These are phyloP conservation scores for Daldinia bambusicola DNA, from an alignment of 495 filamentous ascomycete species.

Conservation along the genomic window DNA sequence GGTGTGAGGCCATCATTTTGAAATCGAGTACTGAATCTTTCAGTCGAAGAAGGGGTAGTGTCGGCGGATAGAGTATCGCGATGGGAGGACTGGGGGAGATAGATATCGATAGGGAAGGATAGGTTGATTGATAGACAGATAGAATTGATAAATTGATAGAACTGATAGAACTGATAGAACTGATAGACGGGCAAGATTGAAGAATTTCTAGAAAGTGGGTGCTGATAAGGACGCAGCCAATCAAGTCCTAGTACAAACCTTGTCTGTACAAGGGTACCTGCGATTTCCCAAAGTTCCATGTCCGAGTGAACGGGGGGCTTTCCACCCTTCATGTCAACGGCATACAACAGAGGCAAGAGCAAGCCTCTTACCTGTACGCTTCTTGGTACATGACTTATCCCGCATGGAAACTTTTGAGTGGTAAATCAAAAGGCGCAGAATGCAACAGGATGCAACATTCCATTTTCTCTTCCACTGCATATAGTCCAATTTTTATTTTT, in stretches of 20 bases:
- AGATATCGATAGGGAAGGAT: constrained; percentile 51
- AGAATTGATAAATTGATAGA: constrained; percentile 48
- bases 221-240: constrained; percentile 42
- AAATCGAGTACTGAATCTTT: constrained; percentile 24
- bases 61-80: constrained; percentile 33
- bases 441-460: constrained; percentile 10
- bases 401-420: not conserved
- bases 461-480: not conserved
- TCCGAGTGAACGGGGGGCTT: constrained; percentile 25
- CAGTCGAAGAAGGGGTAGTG: constrained; percentile 22
- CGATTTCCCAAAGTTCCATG: constrained; percentile 20
- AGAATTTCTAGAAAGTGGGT: constrained; percentile 46
- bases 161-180: constrained; percentile 48
- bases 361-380: not conserved
- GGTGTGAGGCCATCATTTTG: constrained; percentile 51
- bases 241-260: constrained; percentile 28
- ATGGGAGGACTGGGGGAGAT: constrained; percentile 38
- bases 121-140: constrained; percentile 44
- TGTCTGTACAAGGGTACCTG: constrained; percentile 26
- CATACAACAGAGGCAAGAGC: not conserved
- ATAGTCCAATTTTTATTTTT: not conserved
- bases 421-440: constrained; percentile 10
- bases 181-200: constrained; percentile 52
- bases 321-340: constrained; percentile 12
- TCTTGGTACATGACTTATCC: constrained; percentile 1